Conservation (phyloP, 305 asterid species). For the Fraxinus albicans region DNA sequence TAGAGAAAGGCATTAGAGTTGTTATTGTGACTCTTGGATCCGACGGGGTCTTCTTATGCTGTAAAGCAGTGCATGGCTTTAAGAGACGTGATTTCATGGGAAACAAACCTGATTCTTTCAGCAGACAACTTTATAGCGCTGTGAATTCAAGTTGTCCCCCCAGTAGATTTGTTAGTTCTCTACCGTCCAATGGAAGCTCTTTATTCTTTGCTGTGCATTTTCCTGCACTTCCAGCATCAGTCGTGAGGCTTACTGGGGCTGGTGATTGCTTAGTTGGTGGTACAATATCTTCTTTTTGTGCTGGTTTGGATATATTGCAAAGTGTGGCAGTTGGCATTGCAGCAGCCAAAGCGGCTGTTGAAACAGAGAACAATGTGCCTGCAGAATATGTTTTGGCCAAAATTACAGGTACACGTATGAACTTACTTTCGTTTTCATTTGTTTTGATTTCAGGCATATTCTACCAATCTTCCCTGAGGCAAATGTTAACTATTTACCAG, state of each 20-base stretch:
- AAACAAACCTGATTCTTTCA: slow-evolving; percentile 32
- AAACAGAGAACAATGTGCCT: slow-evolving; percentile 72
- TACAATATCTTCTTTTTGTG: slow-evolving; percentile 54
- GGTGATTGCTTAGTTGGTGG: slow-evolving; percentile 98
- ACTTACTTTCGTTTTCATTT: background rate
- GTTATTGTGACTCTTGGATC: slow-evolving; percentile 80
- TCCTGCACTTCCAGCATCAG: slow-evolving; percentile 74
- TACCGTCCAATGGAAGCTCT: slow-evolving; percentile 31
- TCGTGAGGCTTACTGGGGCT: slow-evolving; percentile 75
- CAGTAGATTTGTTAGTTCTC: slow-evolving; percentile 30
- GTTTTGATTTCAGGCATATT: background rate
- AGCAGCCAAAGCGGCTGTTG: slow-evolving; percentile 83
- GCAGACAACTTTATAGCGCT: slow-evolving; percentile 47
- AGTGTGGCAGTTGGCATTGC: slow-evolving; percentile 88
- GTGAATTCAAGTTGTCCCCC: slow-evolving; percentile 51
- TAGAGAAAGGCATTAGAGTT: slow-evolving; percentile 70
- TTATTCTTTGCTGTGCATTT: slow-evolving; percentile 52
- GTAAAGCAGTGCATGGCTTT: slow-evolving; percentile 36
- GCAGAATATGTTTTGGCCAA: slow-evolving; percentile 43
- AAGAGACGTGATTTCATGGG: slow-evolving; percentile 25
- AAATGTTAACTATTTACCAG: background rate
- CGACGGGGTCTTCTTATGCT: slow-evolving; percentile 73
- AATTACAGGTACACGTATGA: slow-evolving; percentile 51
- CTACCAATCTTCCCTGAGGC: background rate
- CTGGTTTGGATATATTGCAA: slow-evolving; percentile 84